Evolutionary conservation across 2,329 filamentous ascomycete genomes (phyloP).

Genomic region (Fusarium nanum): DNA sequence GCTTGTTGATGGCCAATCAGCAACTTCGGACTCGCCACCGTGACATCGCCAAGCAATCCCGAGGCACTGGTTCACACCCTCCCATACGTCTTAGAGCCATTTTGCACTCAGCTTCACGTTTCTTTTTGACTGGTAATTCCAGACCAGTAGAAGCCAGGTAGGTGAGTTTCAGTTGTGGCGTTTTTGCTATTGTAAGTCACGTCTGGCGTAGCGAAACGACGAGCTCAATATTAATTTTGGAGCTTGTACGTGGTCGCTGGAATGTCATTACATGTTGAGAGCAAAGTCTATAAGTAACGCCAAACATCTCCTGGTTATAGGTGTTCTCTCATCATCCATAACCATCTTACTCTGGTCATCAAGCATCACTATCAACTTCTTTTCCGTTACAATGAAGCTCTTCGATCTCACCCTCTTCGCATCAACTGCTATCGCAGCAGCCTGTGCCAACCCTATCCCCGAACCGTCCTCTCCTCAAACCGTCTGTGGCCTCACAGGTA

Average conservation of each 20-base stretch:
- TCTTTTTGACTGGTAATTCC: background rate
- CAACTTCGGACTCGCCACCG: background rate
- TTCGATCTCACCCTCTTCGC: background rate
- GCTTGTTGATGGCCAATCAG: background rate
- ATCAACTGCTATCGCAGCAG: background rate
- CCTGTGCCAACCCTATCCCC: background rate
- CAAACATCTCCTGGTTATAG: too few relatives aligned
- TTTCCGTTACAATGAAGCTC: background rate
- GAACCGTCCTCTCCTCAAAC: background rate
- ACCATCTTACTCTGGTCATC: background rate
- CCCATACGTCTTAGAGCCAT: too few relatives aligned
- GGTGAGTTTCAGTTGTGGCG: background rate
- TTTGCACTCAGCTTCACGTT: background rate
- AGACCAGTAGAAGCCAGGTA: too few relatives aligned
- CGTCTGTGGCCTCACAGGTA: background rate
- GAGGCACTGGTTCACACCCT: background rate
- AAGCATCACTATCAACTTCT: background rate
- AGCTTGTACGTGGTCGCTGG: background rate
- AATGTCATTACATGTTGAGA: background rate
- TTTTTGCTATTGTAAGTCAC: background rate
- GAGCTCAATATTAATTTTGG: too few relatives aligned
- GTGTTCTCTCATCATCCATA: too few relatives aligned
- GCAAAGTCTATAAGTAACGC: too few relatives aligned
- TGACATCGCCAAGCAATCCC: background rate
- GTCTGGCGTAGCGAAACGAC: background rate